These are phyloP conservation scores for Amaranthus tricolor DNA, from an alignment of 179 eudicot genomes.

Conservation along the genomic window DNA sequence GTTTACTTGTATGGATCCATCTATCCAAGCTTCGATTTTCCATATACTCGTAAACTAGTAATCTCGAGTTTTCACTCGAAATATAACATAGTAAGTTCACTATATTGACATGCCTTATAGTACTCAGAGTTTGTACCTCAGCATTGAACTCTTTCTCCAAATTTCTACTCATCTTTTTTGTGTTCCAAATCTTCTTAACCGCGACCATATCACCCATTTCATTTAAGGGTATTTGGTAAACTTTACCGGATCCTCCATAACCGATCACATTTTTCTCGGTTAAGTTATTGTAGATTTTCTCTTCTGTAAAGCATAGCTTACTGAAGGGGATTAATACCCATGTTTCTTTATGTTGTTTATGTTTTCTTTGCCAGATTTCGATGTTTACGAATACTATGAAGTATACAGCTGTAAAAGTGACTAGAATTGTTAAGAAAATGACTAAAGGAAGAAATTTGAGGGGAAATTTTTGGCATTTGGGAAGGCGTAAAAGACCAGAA, in stretches of 20 bases:
- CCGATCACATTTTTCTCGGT: constrained; percentile 66
- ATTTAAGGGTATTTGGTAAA: constrained; percentile 47
- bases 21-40: constrained; percentile 73
- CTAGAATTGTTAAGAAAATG: constrained; percentile 40
- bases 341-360: constrained; percentile 27
- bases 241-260: constrained; percentile 79
- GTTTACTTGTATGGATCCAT: constrained; percentile 56
- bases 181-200: constrained; percentile 70
- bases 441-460: constrained; percentile 42
- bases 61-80: constrained; percentile 62
- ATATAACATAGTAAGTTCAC: constrained; percentile 81
- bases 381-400: constrained; percentile 32
- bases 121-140: constrained; percentile 68
- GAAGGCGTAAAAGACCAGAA: constrained; percentile 36
- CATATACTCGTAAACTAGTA: constrained; percentile 88
- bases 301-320: constrained; percentile 59
- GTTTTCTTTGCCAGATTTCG: constrained; percentile 45
- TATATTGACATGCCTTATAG: constrained; percentile 67
- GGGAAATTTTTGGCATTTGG: constrained; percentile 41
- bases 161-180: constrained; percentile 26
- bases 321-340: constrained; percentile 83
- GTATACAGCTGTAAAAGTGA: constrained; percentile 30
- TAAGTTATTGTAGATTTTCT: constrained; percentile 45
- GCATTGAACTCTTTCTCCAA: constrained; percentile 65
- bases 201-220: constrained; percentile 48